phyloP scores from a whole-genome alignment of 2,329 filamentous ascomycete genomes.

The Colletotrichum sp. region DNA sequence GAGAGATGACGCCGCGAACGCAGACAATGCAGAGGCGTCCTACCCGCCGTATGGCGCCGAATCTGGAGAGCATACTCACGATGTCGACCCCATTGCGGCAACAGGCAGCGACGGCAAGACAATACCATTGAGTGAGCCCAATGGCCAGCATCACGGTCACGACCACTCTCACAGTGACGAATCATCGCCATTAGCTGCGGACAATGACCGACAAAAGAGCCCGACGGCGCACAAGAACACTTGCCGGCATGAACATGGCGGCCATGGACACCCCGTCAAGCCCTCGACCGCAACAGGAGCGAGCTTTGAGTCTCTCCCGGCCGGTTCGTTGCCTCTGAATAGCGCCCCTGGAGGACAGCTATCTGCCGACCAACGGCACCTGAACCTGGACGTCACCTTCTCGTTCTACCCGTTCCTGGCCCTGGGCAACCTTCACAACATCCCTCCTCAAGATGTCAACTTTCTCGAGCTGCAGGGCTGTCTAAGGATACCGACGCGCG shows the following conservation, averaged over 20 bases:
- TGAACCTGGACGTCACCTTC: slow-evolving; percentile 42
- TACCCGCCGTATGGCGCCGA: slow-evolving; percentile 33
- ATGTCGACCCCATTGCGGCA: slow-evolving; percentile 32
- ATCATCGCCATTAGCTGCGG: background rate
- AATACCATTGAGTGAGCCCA: background rate
- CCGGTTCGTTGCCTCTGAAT: background rate
- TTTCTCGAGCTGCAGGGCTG: slow-evolving; percentile 52
- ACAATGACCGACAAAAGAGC: background rate
- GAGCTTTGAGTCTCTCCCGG: background rate
- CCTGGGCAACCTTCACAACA: slow-evolving; percentile 35
- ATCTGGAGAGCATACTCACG: slow-evolving; percentile 27
- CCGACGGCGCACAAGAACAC: background rate
- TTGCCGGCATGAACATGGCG: background rate
- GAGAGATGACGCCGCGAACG: slow-evolving; percentile 28
- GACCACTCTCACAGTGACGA: background rate
- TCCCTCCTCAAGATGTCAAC: slow-evolving; percentile 50
- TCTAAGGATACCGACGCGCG: slow-evolving; percentile 45
- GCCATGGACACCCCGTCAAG: background rate
- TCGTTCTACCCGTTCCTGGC: slow-evolving; percentile 48
- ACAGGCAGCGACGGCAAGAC: slow-evolving; percentile 30
- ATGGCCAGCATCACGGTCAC: background rate
- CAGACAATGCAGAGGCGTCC: slow-evolving; percentile 30
- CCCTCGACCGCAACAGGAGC: background rate
- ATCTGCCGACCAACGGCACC: slow-evolving; percentile 30
- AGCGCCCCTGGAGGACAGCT: slow-evolving; percentile 19